These are phyloP conservation scores for Hibiscus syriacus DNA, from an alignment of 345 rosid species.

Conservation along the genomic window DNA sequence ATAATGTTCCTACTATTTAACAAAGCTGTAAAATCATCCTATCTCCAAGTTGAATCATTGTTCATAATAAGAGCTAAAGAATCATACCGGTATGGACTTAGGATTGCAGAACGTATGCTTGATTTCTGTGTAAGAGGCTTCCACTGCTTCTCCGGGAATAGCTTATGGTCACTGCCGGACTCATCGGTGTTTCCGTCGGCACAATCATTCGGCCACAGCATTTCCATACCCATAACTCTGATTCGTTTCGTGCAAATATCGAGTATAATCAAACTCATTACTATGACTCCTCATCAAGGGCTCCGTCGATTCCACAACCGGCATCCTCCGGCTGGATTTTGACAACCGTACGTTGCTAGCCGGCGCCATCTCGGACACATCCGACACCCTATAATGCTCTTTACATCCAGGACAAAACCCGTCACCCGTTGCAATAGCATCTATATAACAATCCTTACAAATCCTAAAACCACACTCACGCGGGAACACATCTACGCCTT, in stretches of 20 bases:
- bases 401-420: conserved; percentile 51
- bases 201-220: conserved; percentile 38
- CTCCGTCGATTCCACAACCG: conserved; percentile 19
- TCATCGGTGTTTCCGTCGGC: conserved; percentile 16
- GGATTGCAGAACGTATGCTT: conserved; percentile 33
- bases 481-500: conserved; percentile 25
- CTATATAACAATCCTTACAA: conserved; percentile 41
- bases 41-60: too few relatives aligned
- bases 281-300: conserved; percentile 10
- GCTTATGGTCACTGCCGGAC: conserved; percentile 7
- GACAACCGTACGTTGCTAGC: conserved; percentile 5
- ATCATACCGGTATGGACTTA: conserved; percentile 47
- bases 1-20: too few relatives aligned
- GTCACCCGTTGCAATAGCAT: conserved; percentile 20
- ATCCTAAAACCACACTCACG: conserved; percentile 48
- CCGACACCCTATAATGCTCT: conserved; percentile 28
- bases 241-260: conserved; percentile 34
- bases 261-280: conserved; percentile 33
- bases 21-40: too few relatives aligned
- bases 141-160: conserved; percentile 35
- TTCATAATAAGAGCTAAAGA: too few relatives aligned
- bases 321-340: conserved; percentile 21
- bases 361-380: conserved; percentile 15
- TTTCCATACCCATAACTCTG: conserved; percentile 45
- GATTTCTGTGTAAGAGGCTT: conserved; percentile 41